These are phyloP conservation scores for Aspergillus sp. DNA, from an alignment of 2,329 filamentous ascomycete genomes.

Conservation along the genomic window DNA sequence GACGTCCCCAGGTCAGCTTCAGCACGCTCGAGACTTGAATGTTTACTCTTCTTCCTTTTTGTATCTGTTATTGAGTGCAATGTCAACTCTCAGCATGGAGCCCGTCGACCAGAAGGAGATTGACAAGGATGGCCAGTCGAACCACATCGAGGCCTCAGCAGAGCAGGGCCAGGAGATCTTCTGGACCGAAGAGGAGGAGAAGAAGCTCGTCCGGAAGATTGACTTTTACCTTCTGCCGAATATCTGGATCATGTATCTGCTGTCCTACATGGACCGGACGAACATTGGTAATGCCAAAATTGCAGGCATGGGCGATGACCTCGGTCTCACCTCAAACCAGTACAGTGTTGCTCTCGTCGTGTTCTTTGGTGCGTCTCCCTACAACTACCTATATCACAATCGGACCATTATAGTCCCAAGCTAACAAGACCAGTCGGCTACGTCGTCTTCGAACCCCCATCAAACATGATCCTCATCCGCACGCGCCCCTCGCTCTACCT, in stretches of 20 bases:
- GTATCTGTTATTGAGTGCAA: not conserved
- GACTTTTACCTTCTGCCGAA: constrained; percentile 6
- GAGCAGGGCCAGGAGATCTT: constrained; percentile 2
- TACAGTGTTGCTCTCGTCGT: not conserved
- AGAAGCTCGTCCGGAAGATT: constrained; percentile 2
- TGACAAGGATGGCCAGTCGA: not conserved
- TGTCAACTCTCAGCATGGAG: not conserved
- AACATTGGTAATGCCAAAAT: constrained; percentile 10
- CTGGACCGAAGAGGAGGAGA: constrained; percentile 11
- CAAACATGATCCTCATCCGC: constrained; percentile 2
- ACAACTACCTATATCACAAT: too few relatives aligned
- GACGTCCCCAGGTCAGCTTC: not conserved
- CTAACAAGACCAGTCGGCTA: constrained; percentile 1
- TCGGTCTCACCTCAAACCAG: not conserved
- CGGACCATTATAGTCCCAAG: too few relatives aligned
- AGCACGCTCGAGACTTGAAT: not conserved
- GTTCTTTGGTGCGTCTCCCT: not conserved
- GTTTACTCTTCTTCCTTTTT: not conserved
- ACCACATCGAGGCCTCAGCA: not conserved
- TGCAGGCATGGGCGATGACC: constrained; percentile 5
- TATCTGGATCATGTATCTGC: constrained; percentile 10
- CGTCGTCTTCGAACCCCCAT: constrained; percentile 1
- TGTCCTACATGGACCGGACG: constrained; percentile 11
- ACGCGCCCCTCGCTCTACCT: not conserved
- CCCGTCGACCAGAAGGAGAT: not conserved